Base-by-base conservation (phyloP, 1,284 basidiomycete species). In the Boletus coffeatus region DNA sequence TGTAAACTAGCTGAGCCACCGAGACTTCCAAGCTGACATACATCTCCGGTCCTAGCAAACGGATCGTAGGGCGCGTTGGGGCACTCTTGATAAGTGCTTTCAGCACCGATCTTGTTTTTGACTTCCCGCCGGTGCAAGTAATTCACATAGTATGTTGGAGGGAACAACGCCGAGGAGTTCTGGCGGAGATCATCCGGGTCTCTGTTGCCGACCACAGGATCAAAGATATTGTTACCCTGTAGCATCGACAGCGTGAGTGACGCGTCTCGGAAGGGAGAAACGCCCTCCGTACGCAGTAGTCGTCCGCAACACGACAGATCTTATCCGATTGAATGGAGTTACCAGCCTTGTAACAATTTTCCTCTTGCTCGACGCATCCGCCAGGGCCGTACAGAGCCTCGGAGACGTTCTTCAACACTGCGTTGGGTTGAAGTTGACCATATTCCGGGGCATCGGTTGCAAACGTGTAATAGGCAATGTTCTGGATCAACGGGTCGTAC, bases 401-500 rank as follows among this genome's bases (percentile, higher is more conserved):
- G 34, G 82, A 86, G 29, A 88, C 73, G 57, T 78, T 65, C 25
- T 76, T 69, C 58, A 88, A 70, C 4, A 83, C 80, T 2, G 68
- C 63, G 57, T 80, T 75, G 39, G 76, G 77, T 64, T 83, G 82
- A 4, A 88, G 79, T 64, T 80, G 85, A 8, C 86, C 86, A 64
- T 88, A 88, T 18, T 85, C 85, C 2, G 86, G 86, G 0, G 86
- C 86, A 53, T 85, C 70, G 0, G 79, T 81, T 0, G 85, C 83
- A 63, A 87, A 88, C 55, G 78, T 77, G 63, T 88, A 77, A 63
- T 84, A 88, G 6, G 86, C 82, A 65, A 84, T 69, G 67, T 83
- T 82, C 66, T 88, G 86, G 53, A 87, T 77, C 29, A 86, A 75
- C 1, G 87, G 84, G 66, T 88, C 87, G 61, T 79, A 85, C 87